Evolutionary conservation across 768 basidiomycete species (phyloP).

Genomic region (Suillus sp.): DNA sequence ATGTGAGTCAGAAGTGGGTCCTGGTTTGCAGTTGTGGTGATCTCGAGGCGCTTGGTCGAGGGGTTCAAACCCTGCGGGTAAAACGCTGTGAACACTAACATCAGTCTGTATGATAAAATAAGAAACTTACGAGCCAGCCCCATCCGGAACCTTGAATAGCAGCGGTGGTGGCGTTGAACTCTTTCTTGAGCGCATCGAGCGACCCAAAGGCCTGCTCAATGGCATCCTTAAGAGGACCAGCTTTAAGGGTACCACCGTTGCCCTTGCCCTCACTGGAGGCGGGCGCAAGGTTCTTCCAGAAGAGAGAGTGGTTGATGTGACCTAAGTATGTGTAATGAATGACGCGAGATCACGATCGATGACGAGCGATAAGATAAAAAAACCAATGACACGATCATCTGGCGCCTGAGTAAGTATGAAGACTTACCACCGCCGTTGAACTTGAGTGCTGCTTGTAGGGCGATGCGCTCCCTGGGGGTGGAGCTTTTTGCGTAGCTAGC

Average conservation of each 20-base stretch:
- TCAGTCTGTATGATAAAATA: background rate
- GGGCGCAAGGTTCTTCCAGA: slow-evolving; percentile 94
- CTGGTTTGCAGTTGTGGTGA: slow-evolving; percentile 93
- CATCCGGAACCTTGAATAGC: slow-evolving; percentile 93
- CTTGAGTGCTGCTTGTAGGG: slow-evolving; percentile 87
- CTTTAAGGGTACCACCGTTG: slow-evolving; percentile 56
- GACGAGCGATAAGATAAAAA: slow-evolving; percentile 17
- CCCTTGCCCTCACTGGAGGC: slow-evolving; percentile 53
- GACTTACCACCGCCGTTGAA: slow-evolving; percentile 93
- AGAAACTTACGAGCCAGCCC: slow-evolving; percentile 86
- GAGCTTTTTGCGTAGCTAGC: slow-evolving; percentile 64
- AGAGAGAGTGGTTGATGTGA: slow-evolving; percentile 93
- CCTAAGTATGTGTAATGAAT: slow-evolving; percentile 42
- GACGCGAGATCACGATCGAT: slow-evolving; percentile 17
- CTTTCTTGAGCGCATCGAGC: slow-evolving; percentile 69
- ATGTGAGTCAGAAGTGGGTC: slow-evolving; percentile 79
- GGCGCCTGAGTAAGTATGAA: background rate
- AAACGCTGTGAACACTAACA: slow-evolving; percentile 9
- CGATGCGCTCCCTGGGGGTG: slow-evolving; percentile 79
- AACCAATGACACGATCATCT: background rate
- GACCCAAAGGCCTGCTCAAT: slow-evolving; percentile 67
- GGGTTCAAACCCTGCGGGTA: slow-evolving; percentile 66
- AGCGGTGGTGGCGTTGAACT: slow-evolving; percentile 84
- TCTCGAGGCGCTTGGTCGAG: slow-evolving; percentile 70
- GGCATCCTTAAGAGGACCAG: slow-evolving; percentile 67